A percentile compares a stretch with the other conserved stretches of the same genome.
Conservation (phyloP, 306 rosid genomes). For the Inga oerstediana region DNA sequence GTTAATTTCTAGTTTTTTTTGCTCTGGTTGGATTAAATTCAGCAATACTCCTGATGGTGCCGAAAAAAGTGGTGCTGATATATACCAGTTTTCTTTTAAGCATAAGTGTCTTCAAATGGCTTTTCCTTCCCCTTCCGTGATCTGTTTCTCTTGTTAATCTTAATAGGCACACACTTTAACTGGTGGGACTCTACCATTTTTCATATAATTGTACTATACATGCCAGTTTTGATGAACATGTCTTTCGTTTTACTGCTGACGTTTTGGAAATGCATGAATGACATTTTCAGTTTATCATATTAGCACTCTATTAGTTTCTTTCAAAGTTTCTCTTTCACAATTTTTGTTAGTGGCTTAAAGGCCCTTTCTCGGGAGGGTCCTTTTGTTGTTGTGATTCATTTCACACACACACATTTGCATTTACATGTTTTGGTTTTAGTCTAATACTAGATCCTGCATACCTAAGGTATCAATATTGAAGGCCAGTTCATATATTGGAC, state of each 20-base stretch:
- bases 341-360: background rate
- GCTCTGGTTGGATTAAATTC: background rate
- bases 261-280: background rate
- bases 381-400: background rate
- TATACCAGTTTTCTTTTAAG: background rate
- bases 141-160: background rate
- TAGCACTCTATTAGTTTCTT: background rate
- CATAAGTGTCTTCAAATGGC: background rate
- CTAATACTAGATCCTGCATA: background rate
- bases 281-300: background rate
- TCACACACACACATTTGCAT: background rate
- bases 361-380: background rate
- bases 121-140: background rate
- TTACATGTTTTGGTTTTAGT: background rate
- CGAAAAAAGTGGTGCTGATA: background rate
- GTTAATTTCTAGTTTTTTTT: background rate
- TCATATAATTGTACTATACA: slow-evolving; percentile 8
- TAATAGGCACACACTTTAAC: background rate
- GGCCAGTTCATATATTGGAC: background rate
- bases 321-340: background rate
- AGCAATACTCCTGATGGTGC: background rate
- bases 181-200: background rate
- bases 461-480: background rate
- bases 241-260: background rate
- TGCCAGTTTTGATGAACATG: background rate